Evolutionary conservation across 805 yeast genomes (phyloP), one percentile per base, ranked within the genome.

Genomic region (Peterozyma xylosa): DNA sequence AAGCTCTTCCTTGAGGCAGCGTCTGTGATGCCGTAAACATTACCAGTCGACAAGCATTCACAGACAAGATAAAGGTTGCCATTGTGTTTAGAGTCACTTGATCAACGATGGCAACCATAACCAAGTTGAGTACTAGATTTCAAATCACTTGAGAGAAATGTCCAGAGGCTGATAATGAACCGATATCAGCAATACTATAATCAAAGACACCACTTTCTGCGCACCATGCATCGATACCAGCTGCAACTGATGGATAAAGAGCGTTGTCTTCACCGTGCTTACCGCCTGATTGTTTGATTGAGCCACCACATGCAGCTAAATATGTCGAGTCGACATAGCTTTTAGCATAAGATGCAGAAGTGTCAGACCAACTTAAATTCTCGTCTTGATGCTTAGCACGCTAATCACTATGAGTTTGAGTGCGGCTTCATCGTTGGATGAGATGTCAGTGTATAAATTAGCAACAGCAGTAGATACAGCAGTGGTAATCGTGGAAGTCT

Each of bases 111-210:
- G 49, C 57, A 59, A 42, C 78, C 87, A 69, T 91, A 85, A 39
- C 91, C 93, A 15, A 85, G 61, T 50, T 74, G 62, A 9, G 76
- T 63, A 34, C 84, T 64, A 7, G 70, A 55, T 48, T 74, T 74
- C 93, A 85, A 27, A 85, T 74, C 30, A 83, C 57, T 63, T 84
- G 91, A 13, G 91, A 82, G 67, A 85, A 85, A 58, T 85, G 93
- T 43, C 86, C 86, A 16, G 76, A 73, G 14, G 68, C 69, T 42
- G 63, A 68, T 42, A 67, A 51, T 62, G 66, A 64, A 42, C 68
- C 68, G 49, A 61, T 67, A 45, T 76, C 80, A 18, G 80, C 76
- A 40, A 73, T 62, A 39, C 62, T 57, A 63, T 62, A 83, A 60
- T 75, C 64, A 62, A 82, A 85, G 42, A 58, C 49, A 9, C 54